Percentiles rank a stretch among this genome's conserved stretches.
phyloP scores from a whole-genome alignment of 306 rosid species.

The Rosa persica region DNA sequence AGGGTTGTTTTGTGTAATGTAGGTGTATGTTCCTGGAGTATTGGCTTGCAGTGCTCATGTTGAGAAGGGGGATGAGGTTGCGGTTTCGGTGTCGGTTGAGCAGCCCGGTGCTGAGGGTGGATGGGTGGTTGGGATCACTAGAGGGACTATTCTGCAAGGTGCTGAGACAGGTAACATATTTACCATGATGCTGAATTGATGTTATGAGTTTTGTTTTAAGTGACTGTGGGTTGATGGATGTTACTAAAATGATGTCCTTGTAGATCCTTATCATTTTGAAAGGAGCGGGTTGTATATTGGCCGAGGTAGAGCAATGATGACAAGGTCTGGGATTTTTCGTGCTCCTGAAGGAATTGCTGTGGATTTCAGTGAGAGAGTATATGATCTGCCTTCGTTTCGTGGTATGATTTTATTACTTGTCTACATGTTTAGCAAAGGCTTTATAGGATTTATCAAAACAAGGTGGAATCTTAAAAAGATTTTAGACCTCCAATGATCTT shows the following conservation, averaged over 20 bases:
- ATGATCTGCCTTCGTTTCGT: conserved; percentile 73
- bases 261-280: conserved; percentile 75
- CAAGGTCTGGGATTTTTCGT: conserved; percentile 89
- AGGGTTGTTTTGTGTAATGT: conserved; percentile 23
- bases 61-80: conserved; percentile 76
- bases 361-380: conserved; percentile 78
- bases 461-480: neutral
- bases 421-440: neutral
- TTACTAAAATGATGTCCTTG: conserved; percentile 23
- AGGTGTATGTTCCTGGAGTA: conserved; percentile 94
- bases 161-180: conserved; percentile 52
- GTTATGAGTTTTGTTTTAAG: neutral
- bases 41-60: conserved; percentile 94
- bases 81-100: conserved; percentile 83
- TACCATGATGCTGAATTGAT: neutral
- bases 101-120: conserved; percentile 72
- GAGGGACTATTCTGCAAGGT: conserved; percentile 83
- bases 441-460: neutral
- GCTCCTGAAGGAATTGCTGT: conserved; percentile 75
- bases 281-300: conserved; percentile 82
- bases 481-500: conserved; percentile 18
- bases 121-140: conserved; percentile 76
- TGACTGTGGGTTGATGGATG: conserved; percentile 6
- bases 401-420: conserved; percentile 53
- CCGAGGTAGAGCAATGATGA: conserved; percentile 76